Evolutionary conservation across 257 asterid genomes (phyloP).

Genomic region (Solanum arcanum): DNA sequence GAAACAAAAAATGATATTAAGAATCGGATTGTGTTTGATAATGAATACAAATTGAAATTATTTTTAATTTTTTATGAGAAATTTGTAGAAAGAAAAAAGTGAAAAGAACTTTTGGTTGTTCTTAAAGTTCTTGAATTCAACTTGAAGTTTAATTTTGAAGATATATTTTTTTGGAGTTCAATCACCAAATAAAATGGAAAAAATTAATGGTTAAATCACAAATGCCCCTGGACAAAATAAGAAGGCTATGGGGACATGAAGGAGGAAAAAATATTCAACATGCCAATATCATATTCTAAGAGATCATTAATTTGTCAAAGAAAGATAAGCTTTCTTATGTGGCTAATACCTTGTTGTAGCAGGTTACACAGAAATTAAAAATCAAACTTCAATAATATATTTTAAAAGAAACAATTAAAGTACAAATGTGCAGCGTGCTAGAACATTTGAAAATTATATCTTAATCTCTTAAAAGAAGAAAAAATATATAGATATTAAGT

Average conservation of each 20-base stretch:
- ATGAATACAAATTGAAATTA: background rate
- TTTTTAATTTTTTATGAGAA: background rate
- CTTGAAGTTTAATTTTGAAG: background rate
- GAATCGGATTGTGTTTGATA: background rate
- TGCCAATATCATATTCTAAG: too few relatives aligned
- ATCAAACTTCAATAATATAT: too few relatives aligned
- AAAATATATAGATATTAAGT: background rate
- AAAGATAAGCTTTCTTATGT: background rate
- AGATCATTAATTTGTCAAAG: too few relatives aligned
- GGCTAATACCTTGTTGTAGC: background rate
- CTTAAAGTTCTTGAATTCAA: too few relatives aligned
- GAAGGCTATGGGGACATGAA: background rate
- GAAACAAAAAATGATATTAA: too few relatives aligned
- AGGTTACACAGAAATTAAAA: too few relatives aligned
- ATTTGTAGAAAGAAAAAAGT: background rate
- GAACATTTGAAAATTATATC: background rate
- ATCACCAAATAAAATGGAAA: background rate
- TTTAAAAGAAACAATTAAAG: too few relatives aligned
- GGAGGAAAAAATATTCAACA: too few relatives aligned
- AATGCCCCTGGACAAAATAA: background rate
- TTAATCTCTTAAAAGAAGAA: background rate
- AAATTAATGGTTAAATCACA: background rate
- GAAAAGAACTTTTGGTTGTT: background rate
- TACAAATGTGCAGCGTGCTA: background rate
- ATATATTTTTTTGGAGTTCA: background rate